These are phyloP conservation scores for Clitopilus hobsonii DNA, from an alignment of 768 basidiomycete genomes.

Conservation along the genomic window DNA sequence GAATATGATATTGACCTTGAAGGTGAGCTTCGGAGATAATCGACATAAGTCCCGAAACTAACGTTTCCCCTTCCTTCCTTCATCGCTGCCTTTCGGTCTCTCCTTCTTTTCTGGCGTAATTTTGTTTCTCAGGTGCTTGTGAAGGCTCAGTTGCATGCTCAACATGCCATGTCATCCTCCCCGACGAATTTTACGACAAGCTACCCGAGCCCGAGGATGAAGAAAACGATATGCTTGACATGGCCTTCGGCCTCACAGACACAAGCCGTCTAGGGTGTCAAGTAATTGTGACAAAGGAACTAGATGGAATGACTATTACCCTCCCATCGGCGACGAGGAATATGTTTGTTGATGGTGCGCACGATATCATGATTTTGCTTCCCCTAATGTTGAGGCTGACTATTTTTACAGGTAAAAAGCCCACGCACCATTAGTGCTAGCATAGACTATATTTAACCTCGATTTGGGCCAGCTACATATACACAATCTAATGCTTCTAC, in stretches of 20 bases:
- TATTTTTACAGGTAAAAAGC: background rate
- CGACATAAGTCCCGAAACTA: background rate
- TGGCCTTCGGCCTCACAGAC: slow-evolving; percentile 95
- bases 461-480: background rate
- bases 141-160: slow-evolving; percentile 97
- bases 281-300: slow-evolving; percentile 68
- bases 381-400: too few species aligned
- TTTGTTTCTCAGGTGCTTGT: slow-evolving; percentile 69
- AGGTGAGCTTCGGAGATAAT: slow-evolving; percentile 44
- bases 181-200: slow-evolving; percentile 75
- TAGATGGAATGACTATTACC: slow-evolving; percentile 83
- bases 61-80: background rate
- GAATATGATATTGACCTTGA: slow-evolving; percentile 96
- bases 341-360: slow-evolving; percentile 94
- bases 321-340: slow-evolving; percentile 92
- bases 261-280: slow-evolving; percentile 83
- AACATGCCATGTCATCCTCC: slow-evolving; percentile 91
- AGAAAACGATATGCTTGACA: slow-evolving; percentile 98
- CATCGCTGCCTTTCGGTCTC: background rate
- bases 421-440: background rate
- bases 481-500: background rate
- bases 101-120: background rate
- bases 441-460: background rate
- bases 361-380: background rate
- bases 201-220: slow-evolving; percentile 95